Conservation (phyloP, 441 rosid genomes). For the Gossypium trilobum region DNA sequence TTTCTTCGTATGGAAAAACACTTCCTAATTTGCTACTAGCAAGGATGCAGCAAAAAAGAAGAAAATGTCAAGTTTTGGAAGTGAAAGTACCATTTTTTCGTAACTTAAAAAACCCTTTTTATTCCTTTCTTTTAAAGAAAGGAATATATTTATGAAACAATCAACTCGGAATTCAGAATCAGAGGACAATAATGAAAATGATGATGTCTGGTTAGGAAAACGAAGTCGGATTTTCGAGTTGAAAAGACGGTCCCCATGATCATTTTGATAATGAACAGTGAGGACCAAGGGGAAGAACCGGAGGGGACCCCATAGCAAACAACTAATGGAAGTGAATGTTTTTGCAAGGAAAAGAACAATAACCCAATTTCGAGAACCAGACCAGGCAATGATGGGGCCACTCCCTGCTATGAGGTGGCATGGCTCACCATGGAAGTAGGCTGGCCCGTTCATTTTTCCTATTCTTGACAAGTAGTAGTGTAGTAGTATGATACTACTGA, state of each 20-base stretch:
- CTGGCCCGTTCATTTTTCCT: neutral
- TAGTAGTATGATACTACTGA: neutral
- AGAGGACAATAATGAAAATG: slow-evolving; percentile 12
- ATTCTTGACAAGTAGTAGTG: neutral
- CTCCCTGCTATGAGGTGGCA: neutral
- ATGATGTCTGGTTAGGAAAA: slow-evolving; percentile 8
- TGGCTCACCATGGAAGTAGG: neutral
- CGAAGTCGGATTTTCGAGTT: slow-evolving; percentile 6
- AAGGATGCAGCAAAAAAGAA: neutral
- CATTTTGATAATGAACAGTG: slow-evolving; percentile 3
- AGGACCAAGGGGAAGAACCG: neutral
- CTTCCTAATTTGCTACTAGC: neutral
- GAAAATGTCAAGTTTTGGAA: neutral
- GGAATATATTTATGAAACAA: slow-evolving; percentile 3
- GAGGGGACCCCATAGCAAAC: slow-evolving; percentile 5
- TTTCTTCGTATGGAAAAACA: neutral
- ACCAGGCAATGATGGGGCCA: slow-evolving; percentile 14
- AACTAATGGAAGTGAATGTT: slow-evolving; percentile 13
- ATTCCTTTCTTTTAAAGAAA: neutral
- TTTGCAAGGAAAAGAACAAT: slow-evolving; percentile 5
- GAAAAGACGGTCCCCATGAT: slow-evolving; percentile 7
- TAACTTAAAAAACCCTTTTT: neutral
- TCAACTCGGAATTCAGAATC: slow-evolving; percentile 8
- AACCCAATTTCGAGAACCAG: slow-evolving; percentile 17
- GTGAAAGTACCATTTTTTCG: neutral